These are phyloP conservation scores for Trametes villosa DNA, from an alignment of 768 basidiomycete species.

Conservation along the genomic window DNA sequence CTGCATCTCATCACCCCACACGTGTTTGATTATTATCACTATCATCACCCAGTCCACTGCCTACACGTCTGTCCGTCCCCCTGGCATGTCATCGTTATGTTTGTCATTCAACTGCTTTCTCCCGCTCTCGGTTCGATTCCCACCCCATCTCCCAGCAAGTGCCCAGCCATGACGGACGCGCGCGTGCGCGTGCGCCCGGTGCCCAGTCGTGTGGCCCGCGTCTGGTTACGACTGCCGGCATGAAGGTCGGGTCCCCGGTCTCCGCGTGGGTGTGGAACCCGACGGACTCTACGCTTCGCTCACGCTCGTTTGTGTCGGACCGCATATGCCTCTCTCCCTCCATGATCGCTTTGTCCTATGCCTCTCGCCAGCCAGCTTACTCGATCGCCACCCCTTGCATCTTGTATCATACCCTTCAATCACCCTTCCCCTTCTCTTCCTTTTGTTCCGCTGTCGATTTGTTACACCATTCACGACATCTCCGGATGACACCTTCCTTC, in stretches of 20 bases:
- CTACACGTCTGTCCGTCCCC: conserved; percentile 23
- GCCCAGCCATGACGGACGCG: conserved; percentile 16
- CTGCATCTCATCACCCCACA: conserved; percentile 28
- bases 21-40: conserved; percentile 33
- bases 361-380: conserved; percentile 17
- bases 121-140: conserved; percentile 24
- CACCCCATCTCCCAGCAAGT: conserved; percentile 9
- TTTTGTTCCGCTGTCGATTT: conserved; percentile 12
- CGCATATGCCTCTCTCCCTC: conserved; percentile 12
- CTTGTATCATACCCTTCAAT: conserved; percentile 13
- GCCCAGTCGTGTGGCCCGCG: conserved; percentile 19
- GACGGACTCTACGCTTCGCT: conserved; percentile 12
- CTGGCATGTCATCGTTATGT: conserved; percentile 29
- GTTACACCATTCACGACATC: background rate
- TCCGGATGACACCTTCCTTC: conserved; percentile 3
- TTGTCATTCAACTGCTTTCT: conserved; percentile 27
- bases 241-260: no score
- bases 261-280: background rate
- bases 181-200: conserved; percentile 18
- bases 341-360: conserved; percentile 18
- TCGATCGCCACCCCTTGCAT: conserved; percentile 10
- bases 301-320: conserved; percentile 21
- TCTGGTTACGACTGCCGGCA: no score
- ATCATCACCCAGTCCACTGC: conserved; percentile 21
- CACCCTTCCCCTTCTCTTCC: background rate